These are phyloP conservation scores for Pulveroboletus ravenelii DNA, from an alignment of 768 basidiomycete genomes.

Conservation along the genomic window DNA sequence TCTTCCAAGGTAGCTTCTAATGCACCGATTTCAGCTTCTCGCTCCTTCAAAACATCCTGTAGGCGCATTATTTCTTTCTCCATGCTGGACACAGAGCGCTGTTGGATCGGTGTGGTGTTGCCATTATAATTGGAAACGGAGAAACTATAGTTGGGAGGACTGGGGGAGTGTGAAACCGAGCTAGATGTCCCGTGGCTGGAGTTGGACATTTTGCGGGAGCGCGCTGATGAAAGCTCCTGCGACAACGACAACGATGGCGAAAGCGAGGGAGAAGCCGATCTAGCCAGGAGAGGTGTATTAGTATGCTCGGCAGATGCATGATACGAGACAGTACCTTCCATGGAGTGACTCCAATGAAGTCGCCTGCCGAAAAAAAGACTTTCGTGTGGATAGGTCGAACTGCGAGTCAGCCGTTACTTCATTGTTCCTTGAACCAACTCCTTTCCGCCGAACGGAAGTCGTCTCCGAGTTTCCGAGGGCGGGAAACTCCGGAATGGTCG, in stretches of 20 bases:
- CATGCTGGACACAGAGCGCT: slow-evolving; percentile 78
- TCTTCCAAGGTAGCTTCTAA: slow-evolving; percentile 56
- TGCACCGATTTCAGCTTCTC: slow-evolving; percentile 83
- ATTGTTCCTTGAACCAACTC: slow-evolving; percentile 44
- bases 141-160: slow-evolving; percentile 55
- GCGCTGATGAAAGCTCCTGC: slow-evolving; percentile 91
- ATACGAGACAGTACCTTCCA: slow-evolving; percentile 54
- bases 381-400: slow-evolving; percentile 49
- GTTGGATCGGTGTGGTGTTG: slow-evolving; percentile 34
- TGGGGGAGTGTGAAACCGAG: slow-evolving; percentile 56
- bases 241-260: slow-evolving; percentile 95
- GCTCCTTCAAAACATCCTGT: slow-evolving; percentile 85
- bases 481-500: slow-evolving; percentile 39
- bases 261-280: slow-evolving; percentile 90
- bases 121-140: slow-evolving; percentile 42
- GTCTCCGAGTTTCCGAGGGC: slow-evolving; percentile 41
- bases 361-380: slow-evolving; percentile 86
- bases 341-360: slow-evolving; percentile 85
- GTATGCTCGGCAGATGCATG: slow-evolving; percentile 1
- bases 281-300: slow-evolving; percentile 28
- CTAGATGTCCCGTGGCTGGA: slow-evolving; percentile 74
- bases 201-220: slow-evolving; percentile 77
- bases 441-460: slow-evolving; percentile 46
- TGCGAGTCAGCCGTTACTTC: slow-evolving; percentile 46
- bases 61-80: slow-evolving; percentile 95